Evolutionary conservation across 2,329 filamentous ascomycete genomes (phyloP).

Genomic region (Clarireedia monteithiana): DNA sequence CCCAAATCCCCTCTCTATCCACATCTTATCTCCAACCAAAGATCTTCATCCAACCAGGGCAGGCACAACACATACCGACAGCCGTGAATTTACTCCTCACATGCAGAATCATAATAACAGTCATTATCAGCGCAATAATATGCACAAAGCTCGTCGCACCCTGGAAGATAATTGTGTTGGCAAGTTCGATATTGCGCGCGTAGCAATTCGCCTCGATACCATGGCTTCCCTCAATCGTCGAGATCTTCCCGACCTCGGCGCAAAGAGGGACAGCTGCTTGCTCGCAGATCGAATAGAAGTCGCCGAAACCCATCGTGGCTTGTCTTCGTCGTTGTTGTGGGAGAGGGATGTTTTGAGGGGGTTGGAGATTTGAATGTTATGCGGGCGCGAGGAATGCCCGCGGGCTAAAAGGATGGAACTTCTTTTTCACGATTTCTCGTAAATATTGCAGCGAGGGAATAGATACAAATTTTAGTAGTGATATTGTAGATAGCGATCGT

Average conservation of each 20-base stretch:
- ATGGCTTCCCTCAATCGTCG: constrained; percentile 55
- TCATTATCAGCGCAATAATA: constrained; percentile 85
- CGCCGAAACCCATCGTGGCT: constrained; percentile 69
- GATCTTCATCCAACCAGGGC: too few relatives aligned
- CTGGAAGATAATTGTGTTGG: constrained; percentile 98
- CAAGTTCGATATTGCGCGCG: constrained; percentile 87
- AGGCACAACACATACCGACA: constrained; percentile 57
- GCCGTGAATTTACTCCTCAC: constrained; percentile 97
- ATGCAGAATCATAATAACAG: constrained; percentile 93
- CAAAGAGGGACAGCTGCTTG: constrained; percentile 83
- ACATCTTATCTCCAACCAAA: not conserved
- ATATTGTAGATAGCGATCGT: constrained; percentile 13
- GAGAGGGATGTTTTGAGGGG: constrained; percentile 15
- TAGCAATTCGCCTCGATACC: constrained; percentile 89
- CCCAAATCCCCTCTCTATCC: not conserved
- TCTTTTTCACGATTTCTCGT: too few relatives aligned
- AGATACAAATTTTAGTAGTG: constrained; percentile 6
- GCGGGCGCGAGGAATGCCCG: constrained; percentile 8
- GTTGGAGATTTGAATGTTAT: constrained; percentile 7
- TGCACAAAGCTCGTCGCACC: constrained; percentile 86
- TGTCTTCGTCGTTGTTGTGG: constrained; percentile 5
- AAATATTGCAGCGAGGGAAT: constrained; percentile 16
- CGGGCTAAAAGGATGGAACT: not conserved
- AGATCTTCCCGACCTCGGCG: constrained; percentile 70
- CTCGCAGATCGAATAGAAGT: constrained; percentile 80